Percentiles rank a stretch among this genome's conserved stretches.
phyloP scores from a whole-genome alignment of 1,284 basidiomycete species.

The Ceratobasidium sp. region DNA sequence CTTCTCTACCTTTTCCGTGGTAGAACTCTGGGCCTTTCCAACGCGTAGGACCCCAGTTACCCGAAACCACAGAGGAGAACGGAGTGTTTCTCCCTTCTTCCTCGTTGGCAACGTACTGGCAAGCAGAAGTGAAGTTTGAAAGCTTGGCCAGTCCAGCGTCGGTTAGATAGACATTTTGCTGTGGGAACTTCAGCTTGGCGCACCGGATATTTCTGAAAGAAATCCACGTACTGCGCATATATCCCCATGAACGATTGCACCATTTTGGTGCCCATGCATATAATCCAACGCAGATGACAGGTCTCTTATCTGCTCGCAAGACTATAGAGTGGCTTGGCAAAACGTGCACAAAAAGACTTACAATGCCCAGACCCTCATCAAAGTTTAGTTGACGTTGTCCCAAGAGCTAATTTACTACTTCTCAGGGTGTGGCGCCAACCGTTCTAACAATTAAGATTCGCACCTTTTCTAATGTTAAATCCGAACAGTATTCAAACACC shows the following conservation, averaged over 20 bases:
- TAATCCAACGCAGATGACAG: conserved; percentile 10
- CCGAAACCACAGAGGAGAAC: too few relatives aligned
- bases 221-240: background rate
- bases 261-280: conserved; percentile 19
- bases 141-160: too few relatives aligned
- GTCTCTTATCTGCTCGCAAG: background rate
- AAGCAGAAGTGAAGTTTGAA: too few relatives aligned
- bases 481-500: conserved; percentile 15
- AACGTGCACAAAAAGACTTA: background rate
- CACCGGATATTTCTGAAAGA: too few relatives aligned
- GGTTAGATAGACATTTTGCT: too few relatives aligned
- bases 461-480: conserved; percentile 5
- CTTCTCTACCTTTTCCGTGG: too few relatives aligned
- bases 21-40: too few relatives aligned
- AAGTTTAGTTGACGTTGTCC: background rate
- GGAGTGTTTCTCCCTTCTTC: too few relatives aligned
- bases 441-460: background rate
- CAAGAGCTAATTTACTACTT: background rate
- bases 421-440: background rate
- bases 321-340: background rate
- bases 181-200: too few relatives aligned
- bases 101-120: too few relatives aligned
- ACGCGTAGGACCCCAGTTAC: too few relatives aligned
- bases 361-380: background rate
- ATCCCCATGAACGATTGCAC: conserved; percentile 6